Percentiles rank a stretch among this genome's conserved stretches.
Conservation (phyloP, 257 asterid genomes). For the Forsythia suspensa region DNA sequence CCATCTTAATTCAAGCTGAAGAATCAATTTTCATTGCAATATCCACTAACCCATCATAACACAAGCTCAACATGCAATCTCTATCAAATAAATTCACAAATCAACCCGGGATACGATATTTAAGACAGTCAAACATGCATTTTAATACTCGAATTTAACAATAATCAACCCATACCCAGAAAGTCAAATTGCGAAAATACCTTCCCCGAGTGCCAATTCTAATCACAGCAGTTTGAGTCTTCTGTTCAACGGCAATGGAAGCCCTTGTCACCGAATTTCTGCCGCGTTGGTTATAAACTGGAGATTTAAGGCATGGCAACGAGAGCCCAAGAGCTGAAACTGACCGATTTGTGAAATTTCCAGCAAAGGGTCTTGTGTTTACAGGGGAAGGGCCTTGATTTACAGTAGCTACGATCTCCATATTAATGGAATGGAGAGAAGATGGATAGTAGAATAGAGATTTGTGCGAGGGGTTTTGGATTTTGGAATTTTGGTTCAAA, state of each 20-base stretch:
- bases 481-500: conserved; percentile 16
- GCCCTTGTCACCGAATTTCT: conserved; percentile 40
- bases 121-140: not conserved
- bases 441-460: conserved; percentile 30
- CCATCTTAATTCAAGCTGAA: conserved; percentile 7
- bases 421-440: conserved; percentile 24
- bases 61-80: not conserved
- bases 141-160: conserved; percentile 12
- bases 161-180: conserved; percentile 10
- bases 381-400: conserved; percentile 38
- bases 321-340: conserved; percentile 50
- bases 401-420: conserved; percentile 50
- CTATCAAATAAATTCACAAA: not conserved
- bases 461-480: conserved; percentile 17
- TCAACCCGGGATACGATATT: not conserved
- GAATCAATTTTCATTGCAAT: not conserved
- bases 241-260: conserved; percentile 66
- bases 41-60: not conserved
- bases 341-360: conserved; percentile 18
- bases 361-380: conserved; percentile 26
- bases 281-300: conserved; percentile 28
- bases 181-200: conserved; percentile 34
- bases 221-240: conserved; percentile 65
- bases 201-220: conserved; percentile 95
- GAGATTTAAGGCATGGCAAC: conserved; percentile 33